These are phyloP conservation scores for Karstenula rhodostoma DNA, from an alignment of 2,329 filamentous ascomycete genomes.

Conservation along the genomic window DNA sequence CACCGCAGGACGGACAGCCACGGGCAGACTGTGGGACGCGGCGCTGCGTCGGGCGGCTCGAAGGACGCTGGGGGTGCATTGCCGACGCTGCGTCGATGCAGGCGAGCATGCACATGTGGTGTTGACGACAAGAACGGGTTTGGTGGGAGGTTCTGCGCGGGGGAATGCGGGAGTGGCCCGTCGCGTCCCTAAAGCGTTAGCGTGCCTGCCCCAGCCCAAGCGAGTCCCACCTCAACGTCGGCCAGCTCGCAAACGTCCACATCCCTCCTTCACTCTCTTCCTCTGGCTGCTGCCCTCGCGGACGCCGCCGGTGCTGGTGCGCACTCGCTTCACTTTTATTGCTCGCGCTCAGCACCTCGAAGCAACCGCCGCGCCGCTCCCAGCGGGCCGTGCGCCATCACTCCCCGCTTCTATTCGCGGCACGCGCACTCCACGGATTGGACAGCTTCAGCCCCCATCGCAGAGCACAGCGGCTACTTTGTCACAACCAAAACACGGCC, in stretches of 20 bases:
- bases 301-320: slow-evolving; percentile 21
- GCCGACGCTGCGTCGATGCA: slow-evolving; percentile 25
- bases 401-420: slow-evolving; percentile 49
- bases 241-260: slow-evolving; percentile 36
- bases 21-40: slow-evolving; percentile 1
- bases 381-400: slow-evolving; percentile 44
- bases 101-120: slow-evolving; percentile 28
- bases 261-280: slow-evolving; percentile 23
- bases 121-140: slow-evolving; percentile 23
- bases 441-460: slow-evolving; percentile 48
- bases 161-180: slow-evolving; percentile 17
- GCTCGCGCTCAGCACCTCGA: slow-evolving; percentile 21
- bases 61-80: slow-evolving; percentile 22
- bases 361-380: slow-evolving; percentile 35
- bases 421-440: slow-evolving; percentile 52
- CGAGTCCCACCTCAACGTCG: slow-evolving; percentile 44
- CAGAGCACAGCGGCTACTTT: slow-evolving; percentile 50
- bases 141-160: slow-evolving; percentile 13
- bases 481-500: slow-evolving; percentile 36
- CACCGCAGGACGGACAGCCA: not conserved
- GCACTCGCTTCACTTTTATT: slow-evolving; percentile 9
- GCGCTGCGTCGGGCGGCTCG: slow-evolving; percentile 20
- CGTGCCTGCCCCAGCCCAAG: slow-evolving; percentile 31
- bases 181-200: slow-evolving; percentile 25
- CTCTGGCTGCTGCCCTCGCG: slow-evolving; percentile 14